Evolutionary conservation across 192 early-diverging fungal species (phyloP).

Genomic region (Funneliformis geosporum): DNA sequence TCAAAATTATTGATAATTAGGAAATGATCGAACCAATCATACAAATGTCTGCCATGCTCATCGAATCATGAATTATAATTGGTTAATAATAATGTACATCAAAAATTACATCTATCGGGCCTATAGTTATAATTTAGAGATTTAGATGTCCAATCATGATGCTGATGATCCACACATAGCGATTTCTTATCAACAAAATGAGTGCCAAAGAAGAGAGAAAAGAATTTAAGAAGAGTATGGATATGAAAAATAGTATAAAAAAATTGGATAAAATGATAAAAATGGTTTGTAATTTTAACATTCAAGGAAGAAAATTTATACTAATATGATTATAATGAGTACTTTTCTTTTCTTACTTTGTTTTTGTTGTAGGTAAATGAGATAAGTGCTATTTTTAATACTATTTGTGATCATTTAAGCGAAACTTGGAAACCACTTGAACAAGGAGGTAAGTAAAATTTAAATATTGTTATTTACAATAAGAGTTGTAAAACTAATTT

Average conservation of each 20-base stretch:
- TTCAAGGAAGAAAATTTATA: not conserved
- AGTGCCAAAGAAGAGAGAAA: too few species aligned
- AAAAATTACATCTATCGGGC: too few species aligned
- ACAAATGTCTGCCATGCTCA: too few species aligned
- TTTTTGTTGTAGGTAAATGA: not conserved
- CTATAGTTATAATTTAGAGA: not conserved
- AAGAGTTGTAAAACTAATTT: not conserved
- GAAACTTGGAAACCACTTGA: not conserved
- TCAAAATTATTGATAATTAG: too few species aligned
- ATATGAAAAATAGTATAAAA: not conserved
- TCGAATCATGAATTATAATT: too few species aligned
- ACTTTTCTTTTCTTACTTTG: not conserved
- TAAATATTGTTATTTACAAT: not conserved
- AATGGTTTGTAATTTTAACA: not conserved
- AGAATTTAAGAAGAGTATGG: not conserved
- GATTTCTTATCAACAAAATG: not conserved
- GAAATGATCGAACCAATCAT: too few species aligned
- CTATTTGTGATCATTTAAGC: not conserved
- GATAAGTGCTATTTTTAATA: not conserved
- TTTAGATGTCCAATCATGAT: not conserved
- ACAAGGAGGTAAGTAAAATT: not conserved
- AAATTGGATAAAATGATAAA: not conserved
- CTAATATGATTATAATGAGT: not conserved
- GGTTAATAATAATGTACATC: too few species aligned
- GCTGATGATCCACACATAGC: not conserved